Base-by-base conservation (phyloP, 2,329 filamentous ascomycete species). In the Clonostachys solani region DNA sequence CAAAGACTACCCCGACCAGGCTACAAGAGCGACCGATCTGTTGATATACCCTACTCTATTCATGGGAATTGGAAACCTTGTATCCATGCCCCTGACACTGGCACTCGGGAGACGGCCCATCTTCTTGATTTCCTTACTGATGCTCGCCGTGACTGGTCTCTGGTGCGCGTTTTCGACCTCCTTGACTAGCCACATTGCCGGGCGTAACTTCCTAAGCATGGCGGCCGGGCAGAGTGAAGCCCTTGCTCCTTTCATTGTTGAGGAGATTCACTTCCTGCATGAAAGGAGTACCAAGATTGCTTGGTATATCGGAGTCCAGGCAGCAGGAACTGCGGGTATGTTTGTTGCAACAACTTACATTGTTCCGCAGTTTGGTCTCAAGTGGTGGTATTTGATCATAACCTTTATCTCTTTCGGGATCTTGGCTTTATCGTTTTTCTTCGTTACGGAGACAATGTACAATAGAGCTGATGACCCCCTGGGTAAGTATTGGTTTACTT, bases 261-360 rank as follows among this genome's bases (percentile, higher is more conserved):
- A 71, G 53, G 66, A 70, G 46, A 60, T 72, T 12, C 69, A 70
- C 51, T 74, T 73, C 49, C 53, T 74, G 0, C 71, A 73, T 54
- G 70, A 74, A 52, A 56, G 70, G 5, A 66, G 66, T 37, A 44
- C 46, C 3, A 68, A 56, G 33, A 53, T 70, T 15, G 72, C 70
- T 65, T 62, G 66, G 47, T 68, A 72, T 45, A 62, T 63, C 18
- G 50, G 41, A 4, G 46, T 66, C 10, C 68, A 73, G 42, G 64
- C 66, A 4, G 60, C 65, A 13, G 50, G 68, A 6, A 64, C 62
- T 2, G 62, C 67, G 1, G 54, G 69, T 5, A 67, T 59, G 49
- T 56, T 62, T 1, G 57, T 74, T 1, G 67, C 67, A 38, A 68
- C 71, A 2, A 65, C 66, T 6, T 67, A 67, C 3, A 71, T 74